These are phyloP conservation scores for Chenopodium quinoa DNA, from an alignment of 148 eudicot genomes.

Conservation along the genomic window DNA sequence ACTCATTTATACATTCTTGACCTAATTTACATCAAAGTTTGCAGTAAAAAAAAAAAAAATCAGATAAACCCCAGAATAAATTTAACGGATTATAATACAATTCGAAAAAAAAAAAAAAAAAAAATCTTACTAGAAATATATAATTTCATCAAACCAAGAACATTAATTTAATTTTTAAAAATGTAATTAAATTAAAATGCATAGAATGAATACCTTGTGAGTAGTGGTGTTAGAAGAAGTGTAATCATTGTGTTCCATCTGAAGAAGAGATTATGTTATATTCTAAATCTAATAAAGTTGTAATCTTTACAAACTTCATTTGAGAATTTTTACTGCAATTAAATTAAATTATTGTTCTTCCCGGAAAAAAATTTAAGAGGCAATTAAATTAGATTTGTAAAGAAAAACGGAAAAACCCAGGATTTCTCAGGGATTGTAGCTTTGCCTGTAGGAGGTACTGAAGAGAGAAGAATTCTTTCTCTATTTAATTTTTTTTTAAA, in stretches of 20 bases:
- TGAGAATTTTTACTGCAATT: constrained; percentile 9
- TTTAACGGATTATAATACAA: not conserved
- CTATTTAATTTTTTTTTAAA: not conserved
- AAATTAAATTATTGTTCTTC: not conserved
- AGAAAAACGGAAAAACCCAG: not conserved
- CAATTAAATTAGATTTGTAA: not conserved
- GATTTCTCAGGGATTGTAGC: not conserved
- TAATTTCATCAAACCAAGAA: not conserved
- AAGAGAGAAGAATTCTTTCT: not conserved
- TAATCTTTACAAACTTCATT: constrained; percentile 22
- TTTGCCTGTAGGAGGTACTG: not conserved
- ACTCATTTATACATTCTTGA: not conserved
- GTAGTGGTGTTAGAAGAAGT: not conserved
- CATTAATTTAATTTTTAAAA: not conserved
- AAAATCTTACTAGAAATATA: not conserved
- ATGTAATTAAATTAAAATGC: not conserved
- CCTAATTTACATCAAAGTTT: not conserved
- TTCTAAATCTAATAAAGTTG: constrained; percentile 4
- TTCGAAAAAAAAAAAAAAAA: not conserved
- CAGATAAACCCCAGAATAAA: not conserved
- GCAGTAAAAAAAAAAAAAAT: not conserved
- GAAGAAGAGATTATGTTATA: not conserved
- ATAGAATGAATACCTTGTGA: constrained; percentile 5
- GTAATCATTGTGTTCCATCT: constrained; percentile 26
- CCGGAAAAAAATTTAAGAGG: not conserved